Evolutionary conservation across 441 rosid genomes (phyloP), one percentile per base, ranked within the genome.

Genomic region (Jatropha multifida): DNA sequence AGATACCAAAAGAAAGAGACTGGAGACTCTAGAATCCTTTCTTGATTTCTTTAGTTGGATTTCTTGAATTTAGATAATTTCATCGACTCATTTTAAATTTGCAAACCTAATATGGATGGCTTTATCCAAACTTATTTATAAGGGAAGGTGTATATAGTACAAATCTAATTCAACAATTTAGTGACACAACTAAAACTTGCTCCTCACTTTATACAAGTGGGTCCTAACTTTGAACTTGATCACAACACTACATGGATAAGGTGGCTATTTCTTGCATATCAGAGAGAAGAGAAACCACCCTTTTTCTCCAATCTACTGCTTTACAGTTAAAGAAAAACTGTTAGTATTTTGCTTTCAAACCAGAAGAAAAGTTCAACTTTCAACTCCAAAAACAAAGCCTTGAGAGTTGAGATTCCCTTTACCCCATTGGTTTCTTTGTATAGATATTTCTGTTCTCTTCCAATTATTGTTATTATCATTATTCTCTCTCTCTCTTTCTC

Each of bases 201-300:
- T 52, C 37, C 54, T 11, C 69, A 64, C 67, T 27, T 67, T 68
- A 32, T 23, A 38, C 38, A 11, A 41, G 55, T 72, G 81, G 76
- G 78, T 58, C 74, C 70, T 72, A 52, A 54, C 9, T 69, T 78
- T 69, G 69, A 76, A 74, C 71, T 41, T 15, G 42, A 70, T 32
- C 72, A 76, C 72, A 63, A 75, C 72, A 69, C 68, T 79, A 76
- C 78, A 78, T 74, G 78, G 65, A 55, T 69, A 44, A 66, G 65
- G 26, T 46, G 76, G 17, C 37, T 32, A 14, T 26, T 46, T 62
- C 32, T 61, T 62, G 17, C 4, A 72, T 7, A 17, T 72, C 61
- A 23, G 26, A 60, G 17, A 44, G 54, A 37, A 44, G 11, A 70
- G 60, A 71, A 49, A 48, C 68, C 48, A 44, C 2, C 6, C 48